Evolutionary conservation across 495 filamentous ascomycete genomes (phyloP).

Genomic region (Podospora pseudocomata): DNA sequence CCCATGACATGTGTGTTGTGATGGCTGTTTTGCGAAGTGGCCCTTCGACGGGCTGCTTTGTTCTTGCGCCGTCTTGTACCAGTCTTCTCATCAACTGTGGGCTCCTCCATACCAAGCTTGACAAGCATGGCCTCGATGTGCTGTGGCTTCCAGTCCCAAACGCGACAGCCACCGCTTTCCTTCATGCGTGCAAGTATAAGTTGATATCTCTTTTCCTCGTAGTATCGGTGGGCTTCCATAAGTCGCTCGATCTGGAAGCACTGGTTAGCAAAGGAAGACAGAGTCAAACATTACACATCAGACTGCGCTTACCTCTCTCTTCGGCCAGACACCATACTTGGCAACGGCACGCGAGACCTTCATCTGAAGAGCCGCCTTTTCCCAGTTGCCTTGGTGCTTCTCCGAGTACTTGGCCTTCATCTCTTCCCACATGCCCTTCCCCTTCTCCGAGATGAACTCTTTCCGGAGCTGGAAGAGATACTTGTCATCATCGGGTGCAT

Average conservation of each 20-base stretch:
- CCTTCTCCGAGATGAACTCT: conserved; percentile 42
- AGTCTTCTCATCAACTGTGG: conserved; percentile 30
- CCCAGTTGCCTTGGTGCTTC: conserved; percentile 37
- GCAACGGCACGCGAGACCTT: conserved; percentile 46
- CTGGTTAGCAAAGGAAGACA: not conserved
- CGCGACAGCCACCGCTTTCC: conserved; percentile 36
- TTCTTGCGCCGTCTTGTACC: conserved; percentile 31
- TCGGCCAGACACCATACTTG: conserved; percentile 44
- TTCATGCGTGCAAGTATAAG: conserved; percentile 35
- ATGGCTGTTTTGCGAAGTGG: conserved; percentile 32
- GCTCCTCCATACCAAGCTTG: conserved; percentile 36
- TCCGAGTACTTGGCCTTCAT: conserved; percentile 46
- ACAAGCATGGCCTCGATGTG: conserved; percentile 39
- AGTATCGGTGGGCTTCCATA: conserved; percentile 28
- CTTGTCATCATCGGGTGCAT: conserved; percentile 46
- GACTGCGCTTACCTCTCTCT: conserved; percentile 38
- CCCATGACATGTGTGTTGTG: conserved; percentile 22
- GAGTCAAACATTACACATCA: not conserved
- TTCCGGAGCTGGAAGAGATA: conserved; percentile 44
- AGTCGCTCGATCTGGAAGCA: conserved; percentile 28
- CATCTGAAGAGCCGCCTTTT: conserved; percentile 48
- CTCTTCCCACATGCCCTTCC: conserved; percentile 52
- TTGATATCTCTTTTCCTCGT: conserved; percentile 34
- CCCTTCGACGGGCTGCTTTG: conserved; percentile 33
- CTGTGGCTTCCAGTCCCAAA: conserved; percentile 39